phyloP scores from a whole-genome alignment of 352 stramenopile species.

The Globisporangium uncinulatum region DNA sequence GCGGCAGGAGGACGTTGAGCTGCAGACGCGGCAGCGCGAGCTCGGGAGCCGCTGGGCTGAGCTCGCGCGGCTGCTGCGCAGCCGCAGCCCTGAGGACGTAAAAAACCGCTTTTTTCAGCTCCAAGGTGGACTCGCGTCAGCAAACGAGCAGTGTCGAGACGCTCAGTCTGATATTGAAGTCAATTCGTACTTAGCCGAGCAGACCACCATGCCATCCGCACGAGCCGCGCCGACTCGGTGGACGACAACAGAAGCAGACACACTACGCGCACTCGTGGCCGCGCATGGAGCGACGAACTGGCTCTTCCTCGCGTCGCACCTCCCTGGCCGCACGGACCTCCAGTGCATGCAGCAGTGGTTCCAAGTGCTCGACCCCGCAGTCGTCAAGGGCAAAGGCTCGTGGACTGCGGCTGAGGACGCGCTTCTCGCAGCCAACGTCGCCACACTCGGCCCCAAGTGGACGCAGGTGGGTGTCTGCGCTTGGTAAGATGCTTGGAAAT shows the following conservation, averaged over 20 bases:
- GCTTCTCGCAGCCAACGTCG: conserved; percentile 34
- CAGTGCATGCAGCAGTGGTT: conserved; percentile 80
- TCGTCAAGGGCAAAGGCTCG: conserved; percentile 54
- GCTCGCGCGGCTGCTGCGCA: conserved; percentile 25
- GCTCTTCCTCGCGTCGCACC: conserved; percentile 70
- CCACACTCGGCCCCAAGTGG: conserved; percentile 46
- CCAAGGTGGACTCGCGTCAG: conserved; percentile 6
- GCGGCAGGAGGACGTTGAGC: conserved; percentile 31
- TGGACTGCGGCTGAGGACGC: conserved; percentile 50
- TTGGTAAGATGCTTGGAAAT: too few species aligned
- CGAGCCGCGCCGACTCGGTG: conserved; percentile 12
- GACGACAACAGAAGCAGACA: conserved; percentile 22
- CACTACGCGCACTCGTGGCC: conserved; percentile 30
- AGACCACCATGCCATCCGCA: neutral
- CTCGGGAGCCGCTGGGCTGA: conserved; percentile 27
- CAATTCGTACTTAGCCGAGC: neutral
- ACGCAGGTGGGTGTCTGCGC: conserved; percentile 28
- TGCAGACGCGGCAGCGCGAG: conserved; percentile 28
- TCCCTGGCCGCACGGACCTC: conserved; percentile 57
- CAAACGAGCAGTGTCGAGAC: neutral
- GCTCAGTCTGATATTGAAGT: neutral
- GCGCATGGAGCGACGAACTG: conserved; percentile 53
- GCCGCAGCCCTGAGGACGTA: conserved; percentile 39
- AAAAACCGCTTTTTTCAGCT: conserved; percentile 47
- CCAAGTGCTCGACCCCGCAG: conserved; percentile 37